These are phyloP conservation scores for Aspergillus calidoustus DNA, from an alignment of 2,329 filamentous ascomycete genomes.

Conservation along the genomic window DNA sequence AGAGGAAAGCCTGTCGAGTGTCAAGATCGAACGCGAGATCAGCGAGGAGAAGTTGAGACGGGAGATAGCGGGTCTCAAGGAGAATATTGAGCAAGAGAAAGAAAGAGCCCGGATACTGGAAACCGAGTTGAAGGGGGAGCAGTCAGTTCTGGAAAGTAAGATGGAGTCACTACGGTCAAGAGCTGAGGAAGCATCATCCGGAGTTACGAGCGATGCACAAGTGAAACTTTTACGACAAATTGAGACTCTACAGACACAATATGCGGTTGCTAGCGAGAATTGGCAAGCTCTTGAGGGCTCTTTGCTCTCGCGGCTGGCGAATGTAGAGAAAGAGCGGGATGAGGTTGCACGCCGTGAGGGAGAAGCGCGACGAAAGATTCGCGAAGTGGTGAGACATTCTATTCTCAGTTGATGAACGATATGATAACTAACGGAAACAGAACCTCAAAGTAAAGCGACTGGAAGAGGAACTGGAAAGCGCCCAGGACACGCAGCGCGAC, in stretches of 20 bases:
- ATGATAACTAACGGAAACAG: conserved; percentile 43
- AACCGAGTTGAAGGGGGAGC: conserved; percentile 79
- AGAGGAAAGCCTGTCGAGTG: conserved; percentile 67
- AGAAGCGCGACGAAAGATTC: conserved; percentile 85
- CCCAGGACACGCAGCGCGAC: conserved; percentile 52
- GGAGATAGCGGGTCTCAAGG: conserved; percentile 72
- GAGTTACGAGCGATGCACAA: conserved; percentile 78
- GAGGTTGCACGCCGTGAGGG: conserved; percentile 81
- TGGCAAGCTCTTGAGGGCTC: conserved; percentile 97
- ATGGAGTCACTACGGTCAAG: conserved; percentile 83
- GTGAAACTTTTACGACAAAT: conserved; percentile 91
- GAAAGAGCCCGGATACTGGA: conserved; percentile 72
- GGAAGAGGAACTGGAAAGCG: conserved; percentile 81
- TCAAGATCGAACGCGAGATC: conserved; percentile 76
- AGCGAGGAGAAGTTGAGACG: conserved; percentile 70
- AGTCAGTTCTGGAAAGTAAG: conserved; percentile 78
- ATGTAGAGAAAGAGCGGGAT: conserved; percentile 87
- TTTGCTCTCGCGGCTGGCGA: conserved; percentile 74
- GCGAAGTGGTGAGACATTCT: conserved; percentile 72
- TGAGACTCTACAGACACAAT: conserved; percentile 93
- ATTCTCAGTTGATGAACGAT: neutral
- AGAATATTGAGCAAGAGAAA: conserved; percentile 72
- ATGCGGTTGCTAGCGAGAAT: conserved; percentile 91
- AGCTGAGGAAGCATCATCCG: conserved; percentile 87
- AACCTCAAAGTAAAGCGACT: conserved; percentile 69